These are phyloP conservation scores for Ehretia macrophylla DNA, from an alignment of 257 asterid genomes.

Conservation along the genomic window DNA sequence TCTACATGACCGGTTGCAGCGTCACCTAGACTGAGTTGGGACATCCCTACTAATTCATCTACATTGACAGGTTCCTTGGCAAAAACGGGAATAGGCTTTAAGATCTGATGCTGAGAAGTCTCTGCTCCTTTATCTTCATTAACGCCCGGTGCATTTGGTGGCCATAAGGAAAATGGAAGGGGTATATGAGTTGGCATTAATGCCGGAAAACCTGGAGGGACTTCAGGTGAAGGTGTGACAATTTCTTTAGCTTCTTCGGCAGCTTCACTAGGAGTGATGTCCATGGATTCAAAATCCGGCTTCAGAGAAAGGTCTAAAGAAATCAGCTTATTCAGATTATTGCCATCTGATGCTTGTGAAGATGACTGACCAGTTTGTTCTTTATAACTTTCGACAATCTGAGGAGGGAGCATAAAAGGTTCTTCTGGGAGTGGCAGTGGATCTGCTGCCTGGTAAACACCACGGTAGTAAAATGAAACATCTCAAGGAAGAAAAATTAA, in stretches of 20 bases:
- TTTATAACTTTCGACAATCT: constrained; percentile 15
- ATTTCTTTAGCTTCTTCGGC: constrained; percentile 27
- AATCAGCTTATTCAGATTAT: constrained; percentile 22
- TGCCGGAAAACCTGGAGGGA: constrained; percentile 19
- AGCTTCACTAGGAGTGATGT: constrained; percentile 19
- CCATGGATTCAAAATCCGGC: constrained; percentile 37
- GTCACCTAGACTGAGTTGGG: constrained; percentile 55
- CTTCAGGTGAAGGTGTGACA: constrained; percentile 9
- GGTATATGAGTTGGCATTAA: constrained; percentile 41
- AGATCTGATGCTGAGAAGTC: constrained; percentile 35
- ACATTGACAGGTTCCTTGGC: constrained; percentile 42
- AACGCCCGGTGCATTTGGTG: constrained; percentile 35
- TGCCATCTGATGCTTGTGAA: constrained; percentile 25
- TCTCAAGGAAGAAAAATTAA: not conserved
- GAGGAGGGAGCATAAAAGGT: constrained; percentile 33
- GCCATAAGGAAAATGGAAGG: constrained; percentile 51
- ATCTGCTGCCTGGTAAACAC: constrained; percentile 41
- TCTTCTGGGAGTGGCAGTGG: constrained; percentile 35
- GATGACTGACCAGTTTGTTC: constrained; percentile 25
- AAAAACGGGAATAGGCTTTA: constrained; percentile 30
- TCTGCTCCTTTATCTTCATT: constrained; percentile 16
- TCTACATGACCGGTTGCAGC: constrained; percentile 18
- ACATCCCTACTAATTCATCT: constrained; percentile 51
- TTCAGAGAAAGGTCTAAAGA: constrained; percentile 65
- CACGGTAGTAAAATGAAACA: constrained; percentile 13